Evolutionary conservation across 2,329 filamentous ascomycete species (phyloP), one percentile per base, ranked within the genome.

Genomic region (Colletotrichum somersetense): DNA sequence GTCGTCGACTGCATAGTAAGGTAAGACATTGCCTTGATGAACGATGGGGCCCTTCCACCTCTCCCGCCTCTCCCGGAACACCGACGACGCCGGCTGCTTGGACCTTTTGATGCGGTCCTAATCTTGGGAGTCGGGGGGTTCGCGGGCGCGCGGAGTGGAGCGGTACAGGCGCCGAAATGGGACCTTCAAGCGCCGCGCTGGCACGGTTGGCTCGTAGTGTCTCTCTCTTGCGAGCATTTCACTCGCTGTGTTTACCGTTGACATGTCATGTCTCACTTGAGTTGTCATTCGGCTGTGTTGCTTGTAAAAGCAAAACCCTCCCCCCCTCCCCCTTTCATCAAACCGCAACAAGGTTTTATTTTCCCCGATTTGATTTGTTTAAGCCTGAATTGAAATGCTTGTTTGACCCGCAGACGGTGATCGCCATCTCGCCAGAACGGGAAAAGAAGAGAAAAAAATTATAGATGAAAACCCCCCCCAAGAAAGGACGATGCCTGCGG

Each of bases 401-500:
- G 44, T n/a, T 38, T 14, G 62, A 65, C 50, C 50, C 62, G 62
- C 62, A 56, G 30, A n/a, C 23, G 48, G 56, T 35, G 58, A 68
- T 72, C 52, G 40, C 58, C 52, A 68, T 68, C 55, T 72, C 65
- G 44, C 59, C 10, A 33, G 44, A n/a, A n/a, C 18, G 44, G 20
- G 7, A 44, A 44, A 2, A 20, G 1, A 42, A 5, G 42, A 46
- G 2, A 5, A 46, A 5, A 1, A 46, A 18, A 18, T 5, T 3
- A 46, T 8, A 46, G n/a, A 10, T 0, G 10, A 11, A 26, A n/a
- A n/a, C 12, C 38, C 30, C 30, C 30, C 30, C 30, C 18, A 16
- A 68, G 26, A 38, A 67, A 30, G 65, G 69, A 58, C 65, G 46
- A 72, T 68, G 69, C 69, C 69, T 72, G 69, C 53, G 53, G 65